phyloP scores from a whole-genome alignment of 169 alveolate genomes.

The Eimeria necatrix region DNA sequence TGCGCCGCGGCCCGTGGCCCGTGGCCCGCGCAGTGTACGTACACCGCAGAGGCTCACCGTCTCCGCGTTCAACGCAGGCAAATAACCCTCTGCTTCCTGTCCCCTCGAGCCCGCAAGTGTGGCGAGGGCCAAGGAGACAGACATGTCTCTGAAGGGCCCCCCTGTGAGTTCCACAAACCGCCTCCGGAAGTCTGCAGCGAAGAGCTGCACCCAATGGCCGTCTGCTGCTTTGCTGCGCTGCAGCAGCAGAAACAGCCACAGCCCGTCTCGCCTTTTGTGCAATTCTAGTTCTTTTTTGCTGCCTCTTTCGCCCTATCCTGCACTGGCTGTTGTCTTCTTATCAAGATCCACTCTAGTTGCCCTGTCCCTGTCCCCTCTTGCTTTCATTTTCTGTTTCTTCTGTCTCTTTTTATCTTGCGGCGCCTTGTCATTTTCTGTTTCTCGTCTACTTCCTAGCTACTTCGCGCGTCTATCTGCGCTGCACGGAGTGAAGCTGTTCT shows the following conservation, averaged over 20 bases:
- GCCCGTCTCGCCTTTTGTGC: not conserved
- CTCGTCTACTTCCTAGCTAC: not conserved
- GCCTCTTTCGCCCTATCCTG: not conserved
- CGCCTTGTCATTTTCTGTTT: not conserved
- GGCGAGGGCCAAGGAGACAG: slow-evolving; percentile 80
- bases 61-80: slow-evolving; percentile 18
- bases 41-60: not conserved
- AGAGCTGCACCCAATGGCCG: slow-evolving; percentile 70
- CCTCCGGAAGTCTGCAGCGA: slow-evolving; percentile 80
- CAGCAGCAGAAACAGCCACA: slow-evolving; percentile 12
- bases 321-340: not conserved
- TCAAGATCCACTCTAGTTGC: not conserved
- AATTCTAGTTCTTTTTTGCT: not conserved
- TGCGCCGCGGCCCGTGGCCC: too few species aligned
- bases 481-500: not conserved
- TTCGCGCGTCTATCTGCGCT: not conserved
- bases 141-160: slow-evolving; percentile 56
- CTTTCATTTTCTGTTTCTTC: not conserved
- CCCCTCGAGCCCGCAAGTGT: slow-evolving; percentile 23
- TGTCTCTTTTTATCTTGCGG: not conserved
- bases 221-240: slow-evolving; percentile 46
- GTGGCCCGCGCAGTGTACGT: too few species aligned
- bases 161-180: slow-evolving; percentile 78
- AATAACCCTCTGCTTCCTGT: not conserved
- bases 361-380: not conserved